Evolutionary conservation across 1,284 basidiomycete genomes (phyloP), one percentile per base, ranked within the genome.

Genomic region (Peniophora sp.): DNA sequence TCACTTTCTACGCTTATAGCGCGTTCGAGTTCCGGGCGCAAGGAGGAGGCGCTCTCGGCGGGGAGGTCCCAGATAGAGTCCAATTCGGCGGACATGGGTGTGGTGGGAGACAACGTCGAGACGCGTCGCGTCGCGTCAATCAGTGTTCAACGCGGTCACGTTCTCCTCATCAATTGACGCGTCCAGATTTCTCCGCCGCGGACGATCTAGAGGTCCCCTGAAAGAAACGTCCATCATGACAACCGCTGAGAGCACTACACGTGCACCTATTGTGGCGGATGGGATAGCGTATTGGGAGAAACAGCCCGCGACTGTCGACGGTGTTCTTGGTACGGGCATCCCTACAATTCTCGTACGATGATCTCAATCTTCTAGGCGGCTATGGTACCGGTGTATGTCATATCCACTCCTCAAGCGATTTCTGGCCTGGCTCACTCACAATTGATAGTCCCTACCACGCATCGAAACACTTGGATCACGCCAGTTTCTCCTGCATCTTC

Each of bases 401-500:
- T 17, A 24, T 45, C 36, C 35, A 9, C n/a, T 24, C 34, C 47
- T 53, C 18, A 59, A 42, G 50, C 57, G 3, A 1, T 27, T n/a
- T 47, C 24, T n/a, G 24, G 55, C 17, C 3, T 24, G 15, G 37
- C 37, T 41, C 37, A n/a, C n/a, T 6, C 5, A 15, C 37, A 8
- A 5, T 41, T 15, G 37, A 20, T 41, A 94, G 89, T 79, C 89
- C 41, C 76, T 96, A 8, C 93, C 94, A 0, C 80, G 92, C 46
- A 74, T 97, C 55, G 95, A 97, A 64, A 78, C 92, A 5, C 78
- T 96, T 5, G 85, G 88, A 35, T 94, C 92, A 3, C 83, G 95
- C 24, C 81, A 91, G 48, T 88, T 97, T 64, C 73, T 96, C 48
- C 78, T 95, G 34, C 76, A 83, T 55, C 73, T 96, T 49, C 70